Evolutionary conservation across 2,329 filamentous ascomycete species (phyloP).

Genomic region (Bipolaris oryzae): DNA sequence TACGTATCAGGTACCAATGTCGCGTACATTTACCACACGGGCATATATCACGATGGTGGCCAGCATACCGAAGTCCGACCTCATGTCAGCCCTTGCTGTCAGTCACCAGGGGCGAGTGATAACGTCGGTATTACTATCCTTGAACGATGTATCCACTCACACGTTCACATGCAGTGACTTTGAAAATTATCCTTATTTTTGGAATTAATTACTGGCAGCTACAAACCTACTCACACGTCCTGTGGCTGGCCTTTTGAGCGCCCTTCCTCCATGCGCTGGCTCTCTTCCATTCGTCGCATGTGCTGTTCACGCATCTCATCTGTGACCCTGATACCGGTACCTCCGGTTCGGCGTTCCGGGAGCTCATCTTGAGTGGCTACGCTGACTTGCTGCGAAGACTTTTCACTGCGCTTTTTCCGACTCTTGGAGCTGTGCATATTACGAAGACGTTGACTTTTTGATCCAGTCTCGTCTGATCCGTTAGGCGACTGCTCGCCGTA

Average conservation of each 20-base stretch:
- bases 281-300: slow-evolving; percentile 7
- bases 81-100: neutral
- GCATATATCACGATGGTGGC: neutral
- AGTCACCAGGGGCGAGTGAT: neutral
- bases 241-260: neutral
- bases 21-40: neutral
- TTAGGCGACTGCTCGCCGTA: slow-evolving; percentile 20
- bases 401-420: slow-evolving; percentile 9
- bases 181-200: neutral
- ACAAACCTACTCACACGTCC: neutral
- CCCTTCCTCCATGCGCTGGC: slow-evolving; percentile 4
- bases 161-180: neutral
- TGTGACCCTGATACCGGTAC: slow-evolving; percentile 9
- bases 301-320: slow-evolving; percentile 12
- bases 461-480: slow-evolving; percentile 3
- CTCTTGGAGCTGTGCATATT: slow-evolving; percentile 15
- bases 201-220: too few species aligned
- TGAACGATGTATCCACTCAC: too few species aligned
- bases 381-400: slow-evolving; percentile 5
- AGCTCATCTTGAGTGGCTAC: slow-evolving; percentile 21
- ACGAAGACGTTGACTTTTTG: slow-evolving; percentile 9
- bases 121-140: too few species aligned
- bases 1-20: neutral
- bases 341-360: slow-evolving; percentile 9
- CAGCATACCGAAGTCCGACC: neutral